Conservation (phyloP, 495 filamentous ascomycete genomes). For the Articulospora tetracladia region DNA sequence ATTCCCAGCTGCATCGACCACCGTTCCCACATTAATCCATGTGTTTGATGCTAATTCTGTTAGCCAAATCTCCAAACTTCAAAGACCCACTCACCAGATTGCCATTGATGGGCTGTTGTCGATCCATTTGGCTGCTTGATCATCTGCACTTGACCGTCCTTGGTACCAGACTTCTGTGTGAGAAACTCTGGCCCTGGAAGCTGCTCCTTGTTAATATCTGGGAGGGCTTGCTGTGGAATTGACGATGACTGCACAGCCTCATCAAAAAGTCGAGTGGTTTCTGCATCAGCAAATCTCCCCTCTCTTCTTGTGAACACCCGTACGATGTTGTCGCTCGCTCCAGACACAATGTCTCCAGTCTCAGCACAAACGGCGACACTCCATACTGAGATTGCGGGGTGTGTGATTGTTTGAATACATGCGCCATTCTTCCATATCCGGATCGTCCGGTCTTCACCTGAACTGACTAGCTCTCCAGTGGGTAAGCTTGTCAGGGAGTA, state of each 20-base stretch:
- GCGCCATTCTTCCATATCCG: slow-evolving; percentile 78
- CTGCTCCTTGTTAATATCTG: slow-evolving; percentile 83
- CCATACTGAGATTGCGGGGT: slow-evolving; percentile 97
- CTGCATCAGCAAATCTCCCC: slow-evolving; percentile 62
- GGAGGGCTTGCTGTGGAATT: slow-evolving; percentile 80
- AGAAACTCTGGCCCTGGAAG: slow-evolving; percentile 85
- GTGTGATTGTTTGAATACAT: slow-evolving; percentile 94
- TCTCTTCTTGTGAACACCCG: slow-evolving; percentile 76
- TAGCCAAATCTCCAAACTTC: neutral
- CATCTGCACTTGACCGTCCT: slow-evolving; percentile 93
- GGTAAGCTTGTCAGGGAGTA: slow-evolving; percentile 79
- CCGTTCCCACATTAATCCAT: slow-evolving; percentile 89
- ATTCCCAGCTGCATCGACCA: slow-evolving; percentile 82
- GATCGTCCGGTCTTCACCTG: slow-evolving; percentile 89
- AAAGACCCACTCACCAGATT: slow-evolving; percentile 34
- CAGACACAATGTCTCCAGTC: slow-evolving; percentile 88
- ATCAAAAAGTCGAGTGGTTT: slow-evolving; percentile 64
- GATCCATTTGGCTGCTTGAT: slow-evolving; percentile 75
- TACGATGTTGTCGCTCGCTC: slow-evolving; percentile 84
- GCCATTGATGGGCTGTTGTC: slow-evolving; percentile 81
- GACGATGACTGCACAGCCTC: slow-evolving; percentile 74
- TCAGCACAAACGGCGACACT: slow-evolving; percentile 72
- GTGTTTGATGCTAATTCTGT: slow-evolving; percentile 35
- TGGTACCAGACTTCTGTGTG: slow-evolving; percentile 71
- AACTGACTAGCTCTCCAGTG: slow-evolving; percentile 83